Base-by-base conservation (phyloP, 805 yeast species). In the Ogataea populi-albae region DNA sequence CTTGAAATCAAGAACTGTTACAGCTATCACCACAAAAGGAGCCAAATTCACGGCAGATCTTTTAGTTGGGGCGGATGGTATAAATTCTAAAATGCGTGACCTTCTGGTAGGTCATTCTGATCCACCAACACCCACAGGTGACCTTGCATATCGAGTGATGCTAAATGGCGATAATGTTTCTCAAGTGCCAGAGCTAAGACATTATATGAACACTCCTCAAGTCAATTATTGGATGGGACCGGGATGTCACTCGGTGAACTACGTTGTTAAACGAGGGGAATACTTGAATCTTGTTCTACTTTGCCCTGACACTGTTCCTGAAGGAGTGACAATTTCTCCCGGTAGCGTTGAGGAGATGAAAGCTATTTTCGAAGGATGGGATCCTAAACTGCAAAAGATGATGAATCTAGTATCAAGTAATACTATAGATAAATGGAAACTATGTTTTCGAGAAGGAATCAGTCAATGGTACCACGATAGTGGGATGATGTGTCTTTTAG, bases 181-280 rank as follows among this genome's bases (percentile, higher is more conserved):
- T 27, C 38, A 47, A 39, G 16, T 44, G 30, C 57, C 58, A 3
- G 55, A 50, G 25, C 41, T 47, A 23, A 36, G 46, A 14, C 27
- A 34, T 11, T 35, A 41, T 21, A 39, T 59, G 22, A 32, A 34
- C 4, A 37, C 35, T 4, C 57, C 62, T 12, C 56, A 55, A 38
- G 56, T 57, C 14, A 55, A 50, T 37, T 57, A 52, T 35, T 59
- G 62, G 63, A 46, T 57, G 50, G 64, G 64, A 5, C 62, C 62
- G 5, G 34, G 44, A 7, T 45, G 49, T 27, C 64, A 59, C 36
- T 45, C 55, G 25, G 62, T 57, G 22, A 40, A 51, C n/a, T 59
- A 59, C 34, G 45, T 50, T 11, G 41, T 59, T 27, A 51, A 53
- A 23, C 45, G 50, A 16, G 64, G 64, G 5, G 38, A 49, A 16